A percentile compares a stretch with the other conserved stretches of the same genome.
phyloP scores from a whole-genome alignment of 73 alveolate genomes.

The Stentor coeruleus region DNA sequence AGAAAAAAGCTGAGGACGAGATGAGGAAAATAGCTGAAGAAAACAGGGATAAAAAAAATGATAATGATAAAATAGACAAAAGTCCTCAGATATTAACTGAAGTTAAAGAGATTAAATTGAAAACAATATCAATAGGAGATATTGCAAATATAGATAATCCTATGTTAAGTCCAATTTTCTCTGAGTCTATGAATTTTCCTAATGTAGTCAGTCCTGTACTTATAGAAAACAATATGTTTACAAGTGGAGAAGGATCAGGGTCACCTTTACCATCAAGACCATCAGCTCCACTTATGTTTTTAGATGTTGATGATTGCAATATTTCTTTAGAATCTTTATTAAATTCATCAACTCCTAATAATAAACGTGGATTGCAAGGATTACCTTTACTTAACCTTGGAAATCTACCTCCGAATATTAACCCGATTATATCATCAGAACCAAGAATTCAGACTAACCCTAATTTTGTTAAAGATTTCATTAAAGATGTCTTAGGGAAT shows the following conservation, averaged over 20 bases:
- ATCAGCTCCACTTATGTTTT: not conserved
- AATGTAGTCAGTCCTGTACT: not conserved
- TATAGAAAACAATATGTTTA: no score
- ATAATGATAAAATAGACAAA: no score
- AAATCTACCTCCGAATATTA: not conserved
- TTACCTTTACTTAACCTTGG: not conserved
- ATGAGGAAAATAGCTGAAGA: not conserved
- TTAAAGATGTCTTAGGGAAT: not conserved
- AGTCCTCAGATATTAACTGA: not conserved
- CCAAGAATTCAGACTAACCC: not conserved
- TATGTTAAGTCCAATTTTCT: not conserved
- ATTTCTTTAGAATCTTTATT: not conserved
- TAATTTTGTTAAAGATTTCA: no score
- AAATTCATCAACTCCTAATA: not conserved
- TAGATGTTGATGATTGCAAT: not conserved
- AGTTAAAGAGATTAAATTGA: not conserved
- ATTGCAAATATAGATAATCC: not conserved
- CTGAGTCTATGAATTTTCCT: not conserved
- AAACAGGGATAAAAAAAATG: no score
- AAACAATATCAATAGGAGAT: not conserved
- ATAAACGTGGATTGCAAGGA: not conserved
- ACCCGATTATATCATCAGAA: not conserved
- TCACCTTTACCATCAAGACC: not conserved
- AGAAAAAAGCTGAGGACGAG: not conserved
- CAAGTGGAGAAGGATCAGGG: no score